A percentile compares a stretch with the other conserved stretches of the same genome.
phyloP scores from a whole-genome alignment of 352 stramenopile species.

The Globisporangium okanoganense region DNA sequence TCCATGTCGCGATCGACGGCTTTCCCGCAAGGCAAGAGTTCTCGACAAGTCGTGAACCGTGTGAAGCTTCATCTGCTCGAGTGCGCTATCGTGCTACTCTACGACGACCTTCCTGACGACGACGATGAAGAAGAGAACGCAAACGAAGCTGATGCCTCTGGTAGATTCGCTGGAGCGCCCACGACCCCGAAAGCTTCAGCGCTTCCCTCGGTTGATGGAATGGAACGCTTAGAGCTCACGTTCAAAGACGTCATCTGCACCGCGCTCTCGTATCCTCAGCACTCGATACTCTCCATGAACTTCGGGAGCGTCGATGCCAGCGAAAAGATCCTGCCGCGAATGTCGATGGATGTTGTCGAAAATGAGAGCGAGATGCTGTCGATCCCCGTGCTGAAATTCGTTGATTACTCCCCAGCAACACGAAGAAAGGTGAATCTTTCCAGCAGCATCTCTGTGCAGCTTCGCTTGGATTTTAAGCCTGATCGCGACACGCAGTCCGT shows the following conservation, averaged over 20 bases:
- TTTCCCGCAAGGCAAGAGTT: slow-evolving; percentile 6
- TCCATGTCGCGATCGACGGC: slow-evolving; percentile 8
- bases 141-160: slow-evolving; percentile 18
- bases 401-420: slow-evolving; percentile 52
- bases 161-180: slow-evolving; percentile 21
- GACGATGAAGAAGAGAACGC: slow-evolving; percentile 30
- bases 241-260: slow-evolving; percentile 76
- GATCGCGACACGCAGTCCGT: slow-evolving; percentile 23
- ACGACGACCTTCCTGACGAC: slow-evolving; percentile 71
- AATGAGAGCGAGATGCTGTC: slow-evolving; percentile 58
- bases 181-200: slow-evolving; percentile 25
- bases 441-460: slow-evolving; percentile 58
- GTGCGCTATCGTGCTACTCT: slow-evolving; percentile 68
- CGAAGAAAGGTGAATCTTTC: slow-evolving; percentile 61
- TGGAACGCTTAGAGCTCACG: slow-evolving; percentile 61
- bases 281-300: slow-evolving; percentile 44
- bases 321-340: slow-evolving; percentile 71
- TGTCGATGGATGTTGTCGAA: slow-evolving; percentile 68
- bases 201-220: slow-evolving; percentile 53
- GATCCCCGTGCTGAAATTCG: slow-evolving; percentile 57
- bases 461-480: slow-evolving; percentile 57
- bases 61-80: slow-evolving; percentile 80
- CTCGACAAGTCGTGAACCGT: slow-evolving; percentile 48
- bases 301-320: slow-evolving; percentile 62
- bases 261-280: slow-evolving; percentile 52